Conservation (phyloP, 257 asterid species). For the Nicotiana undulata region DNA sequence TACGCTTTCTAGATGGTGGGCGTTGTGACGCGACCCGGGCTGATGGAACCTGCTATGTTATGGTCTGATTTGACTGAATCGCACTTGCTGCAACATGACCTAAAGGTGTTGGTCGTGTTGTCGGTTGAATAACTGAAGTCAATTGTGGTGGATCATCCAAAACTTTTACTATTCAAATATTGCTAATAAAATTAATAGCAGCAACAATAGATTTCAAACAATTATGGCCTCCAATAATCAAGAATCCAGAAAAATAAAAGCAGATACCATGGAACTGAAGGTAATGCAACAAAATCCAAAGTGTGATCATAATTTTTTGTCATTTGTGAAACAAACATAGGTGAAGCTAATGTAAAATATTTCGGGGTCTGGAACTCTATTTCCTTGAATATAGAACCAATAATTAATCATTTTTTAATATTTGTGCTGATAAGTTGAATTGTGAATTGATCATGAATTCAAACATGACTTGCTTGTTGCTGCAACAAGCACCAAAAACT, state of each 20-base stretch:
- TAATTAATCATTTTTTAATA: not conserved
- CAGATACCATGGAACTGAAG: not conserved
- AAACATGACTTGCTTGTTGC: not conserved
- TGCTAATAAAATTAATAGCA: not conserved
- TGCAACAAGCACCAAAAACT: not conserved
- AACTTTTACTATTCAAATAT: not conserved
- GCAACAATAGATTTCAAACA: not conserved
- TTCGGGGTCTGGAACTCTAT: not conserved
- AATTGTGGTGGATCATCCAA: not conserved
- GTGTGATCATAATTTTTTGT: not conserved
- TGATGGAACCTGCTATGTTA: too few relatives aligned
- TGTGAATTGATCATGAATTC: not conserved
- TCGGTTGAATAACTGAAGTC: not conserved
- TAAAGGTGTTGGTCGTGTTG: not conserved
- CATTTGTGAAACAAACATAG: not conserved
- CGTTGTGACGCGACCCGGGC: too few relatives aligned
- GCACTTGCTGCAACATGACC: not conserved
- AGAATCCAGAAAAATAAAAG: not conserved
- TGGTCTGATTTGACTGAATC: not conserved
- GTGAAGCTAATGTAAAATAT: not conserved
- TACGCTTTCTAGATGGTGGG: not conserved
- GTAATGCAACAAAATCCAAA: not conserved
- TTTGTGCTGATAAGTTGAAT: not conserved
- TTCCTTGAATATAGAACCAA: not conserved
- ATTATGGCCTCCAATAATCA: not conserved